phyloP scores from a whole-genome alignment of 305 asterid genomes.

The Solanum hybrid region DNA sequence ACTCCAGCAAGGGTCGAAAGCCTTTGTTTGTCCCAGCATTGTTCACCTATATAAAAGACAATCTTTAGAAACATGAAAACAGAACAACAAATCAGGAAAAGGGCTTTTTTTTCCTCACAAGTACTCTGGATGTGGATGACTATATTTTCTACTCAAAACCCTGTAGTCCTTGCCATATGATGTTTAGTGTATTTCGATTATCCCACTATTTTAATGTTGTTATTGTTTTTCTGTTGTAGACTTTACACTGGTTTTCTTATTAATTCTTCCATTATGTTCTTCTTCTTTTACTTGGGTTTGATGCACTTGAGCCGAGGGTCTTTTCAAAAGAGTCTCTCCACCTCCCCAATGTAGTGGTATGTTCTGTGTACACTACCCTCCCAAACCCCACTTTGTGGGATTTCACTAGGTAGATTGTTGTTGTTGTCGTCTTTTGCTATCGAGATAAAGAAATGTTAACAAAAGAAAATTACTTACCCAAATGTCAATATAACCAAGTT shows the following conservation, averaged over 20 bases:
- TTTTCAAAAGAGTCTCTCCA: not conserved
- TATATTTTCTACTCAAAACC: not conserved
- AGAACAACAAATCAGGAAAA: not conserved
- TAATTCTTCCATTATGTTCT: not conserved
- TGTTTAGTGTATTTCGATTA: not conserved
- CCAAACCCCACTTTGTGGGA: not conserved
- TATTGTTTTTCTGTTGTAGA: not conserved
- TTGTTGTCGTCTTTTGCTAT: not conserved
- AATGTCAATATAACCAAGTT: constrained; percentile 71
- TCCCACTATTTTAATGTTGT: not conserved
- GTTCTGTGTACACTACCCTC: not conserved
- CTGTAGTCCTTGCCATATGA: not conserved
- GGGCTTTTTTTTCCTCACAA: not conserved
- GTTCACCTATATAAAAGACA: constrained; percentile 51
- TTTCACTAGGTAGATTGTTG: not conserved
- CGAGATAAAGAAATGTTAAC: not conserved
- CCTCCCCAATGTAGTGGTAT: not conserved
- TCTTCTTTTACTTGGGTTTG: not conserved
- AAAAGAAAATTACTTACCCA: constrained; percentile 47
- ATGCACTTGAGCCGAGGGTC: not conserved
- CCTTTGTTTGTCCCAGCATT: constrained; percentile 98
- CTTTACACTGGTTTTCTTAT: not conserved
- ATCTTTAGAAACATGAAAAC: constrained; percentile 5
- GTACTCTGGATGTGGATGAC: not conserved
- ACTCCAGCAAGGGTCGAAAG: constrained; percentile 86